Conservation (phyloP, 164 flowering plant species). For the Protea cynaroides region DNA sequence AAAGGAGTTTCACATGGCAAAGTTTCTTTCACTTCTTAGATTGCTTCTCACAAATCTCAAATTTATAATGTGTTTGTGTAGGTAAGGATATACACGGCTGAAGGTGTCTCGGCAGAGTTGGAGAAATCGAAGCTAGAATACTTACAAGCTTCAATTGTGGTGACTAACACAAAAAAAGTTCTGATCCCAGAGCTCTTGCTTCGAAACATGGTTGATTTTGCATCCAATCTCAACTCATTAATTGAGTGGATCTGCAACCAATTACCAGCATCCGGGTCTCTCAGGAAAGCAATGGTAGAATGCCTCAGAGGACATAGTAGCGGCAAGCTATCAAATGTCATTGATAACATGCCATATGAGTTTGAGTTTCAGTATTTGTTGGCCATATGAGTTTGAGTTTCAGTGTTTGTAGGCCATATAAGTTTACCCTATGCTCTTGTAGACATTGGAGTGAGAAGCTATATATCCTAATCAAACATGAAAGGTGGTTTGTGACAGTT, state of each 20-base stretch:
- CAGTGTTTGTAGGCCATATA: slow-evolving; percentile 53
- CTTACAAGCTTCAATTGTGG: slow-evolving; percentile 77
- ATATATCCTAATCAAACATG: not conserved
- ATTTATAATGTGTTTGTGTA: slow-evolving; percentile 15
- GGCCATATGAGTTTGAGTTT: slow-evolving; percentile 47
- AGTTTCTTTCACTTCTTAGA: too few relatives aligned
- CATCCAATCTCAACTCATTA: slow-evolving; percentile 41
- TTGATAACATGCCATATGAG: slow-evolving; percentile 66
- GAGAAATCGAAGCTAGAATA: slow-evolving; percentile 87
- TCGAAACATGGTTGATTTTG: slow-evolving; percentile 53
- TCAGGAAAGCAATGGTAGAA: slow-evolving; percentile 77
- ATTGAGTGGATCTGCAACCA: slow-evolving; percentile 82
- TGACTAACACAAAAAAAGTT: slow-evolving; percentile 53
- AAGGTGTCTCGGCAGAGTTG: slow-evolving; percentile 54
- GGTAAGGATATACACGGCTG: slow-evolving; percentile 80
- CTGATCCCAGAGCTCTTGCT: slow-evolving; percentile 65
- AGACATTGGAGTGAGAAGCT: too few relatives aligned
- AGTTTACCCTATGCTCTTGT: not conserved
- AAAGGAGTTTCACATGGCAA: too few relatives aligned
- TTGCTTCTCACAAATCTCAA: not conserved
- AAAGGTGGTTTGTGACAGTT: too few relatives aligned
- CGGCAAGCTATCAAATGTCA: slow-evolving; percentile 28
- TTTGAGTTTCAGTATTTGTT: slow-evolving; percentile 78
- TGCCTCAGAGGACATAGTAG: slow-evolving; percentile 46
- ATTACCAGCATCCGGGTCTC: slow-evolving; percentile 68